Percentiles rank a stretch among this genome's conserved stretches.
Conservation (phyloP, 805 yeast species). For the Pichia thaimueangensis region DNA sequence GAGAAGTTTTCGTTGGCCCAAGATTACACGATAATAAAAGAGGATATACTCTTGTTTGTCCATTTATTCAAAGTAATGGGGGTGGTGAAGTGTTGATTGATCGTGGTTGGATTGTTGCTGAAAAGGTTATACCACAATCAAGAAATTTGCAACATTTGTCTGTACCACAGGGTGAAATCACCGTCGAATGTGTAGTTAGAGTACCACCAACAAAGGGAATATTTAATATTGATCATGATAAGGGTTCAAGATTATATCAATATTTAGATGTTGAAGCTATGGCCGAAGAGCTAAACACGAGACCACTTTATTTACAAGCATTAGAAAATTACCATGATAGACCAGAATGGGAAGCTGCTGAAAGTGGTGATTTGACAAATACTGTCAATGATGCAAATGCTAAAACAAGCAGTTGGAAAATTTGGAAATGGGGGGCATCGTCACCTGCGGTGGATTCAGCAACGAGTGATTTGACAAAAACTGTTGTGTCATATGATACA, state of each 20-base stretch:
- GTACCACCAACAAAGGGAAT: slow-evolving; percentile 57
- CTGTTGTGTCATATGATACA: too few relatives aligned
- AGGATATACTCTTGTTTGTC: slow-evolving; percentile 79
- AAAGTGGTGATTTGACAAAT: slow-evolving; percentile 9
- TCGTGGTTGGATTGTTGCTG: slow-evolving; percentile 87
- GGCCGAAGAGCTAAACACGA: slow-evolving; percentile 59
- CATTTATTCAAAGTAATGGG: slow-evolving; percentile 67
- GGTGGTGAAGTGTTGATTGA: slow-evolving; percentile 76
- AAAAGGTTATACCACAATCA: slow-evolving; percentile 47
- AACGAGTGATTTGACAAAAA: slow-evolving; percentile 4
- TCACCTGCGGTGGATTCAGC: slow-evolving; percentile 5
- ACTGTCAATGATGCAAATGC: slow-evolving; percentile 2
- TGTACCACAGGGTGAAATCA: slow-evolving; percentile 65
- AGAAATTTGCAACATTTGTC: slow-evolving; percentile 63
- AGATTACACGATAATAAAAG: slow-evolving; percentile 62
- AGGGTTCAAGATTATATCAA: slow-evolving; percentile 63
- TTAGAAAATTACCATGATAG: slow-evolving; percentile 61
- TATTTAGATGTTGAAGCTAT: slow-evolving; percentile 78
- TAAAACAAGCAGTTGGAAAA: slow-evolving; percentile 10
- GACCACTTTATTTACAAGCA: slow-evolving; percentile 74
- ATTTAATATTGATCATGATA: slow-evolving; percentile 63
- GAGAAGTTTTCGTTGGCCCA: slow-evolving; percentile 92
- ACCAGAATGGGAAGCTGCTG: slow-evolving; percentile 42
- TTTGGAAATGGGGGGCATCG: slow-evolving; percentile 10
- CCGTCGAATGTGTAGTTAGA: slow-evolving; percentile 68